Evolutionary conservation across 2,329 filamentous ascomycete genomes (phyloP), one percentile per base, ranked within the genome.

Genomic region (Neurospora sp.): DNA sequence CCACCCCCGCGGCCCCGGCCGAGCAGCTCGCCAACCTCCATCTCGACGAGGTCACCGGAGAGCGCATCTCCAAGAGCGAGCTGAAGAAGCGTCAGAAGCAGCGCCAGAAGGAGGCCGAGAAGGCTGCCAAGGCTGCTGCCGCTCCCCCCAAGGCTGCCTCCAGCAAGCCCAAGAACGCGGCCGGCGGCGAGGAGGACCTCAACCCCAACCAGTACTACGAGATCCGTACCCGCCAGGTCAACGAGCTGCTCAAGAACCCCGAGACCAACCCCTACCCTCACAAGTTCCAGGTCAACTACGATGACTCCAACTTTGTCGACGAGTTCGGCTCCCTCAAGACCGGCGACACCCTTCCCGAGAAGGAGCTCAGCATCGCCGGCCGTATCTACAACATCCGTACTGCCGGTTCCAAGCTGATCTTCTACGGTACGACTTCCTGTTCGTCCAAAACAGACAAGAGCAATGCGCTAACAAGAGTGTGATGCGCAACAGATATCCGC

Each of bases 41-140:
- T 81, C 87, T 96, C 68, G 96, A 99, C 81, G 93, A 96, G 78
- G 93, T 94, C 73, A 98, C 96, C 15, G 96, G 96, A 77, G 96
- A 99, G 71, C 73, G 72, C 81, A 80, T 91, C 72, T 94, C 91
- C 83, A 94, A 94, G 89, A 88, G 89, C 17, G 91, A 94, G 83
- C 85, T 98, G 80, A 99, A 99, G 93, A 95, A 93, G 85, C 90
- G 95, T 78, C 89, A 94, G 84, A 99, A 99, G 92, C 87, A 90
- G 79, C 90, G 95, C 75, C 89, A 95, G 81, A 89, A 88, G 81
- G 93, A 96, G 72, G 91, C 91, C 75, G 92, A 93, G 84, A 97
- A 97, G 90, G 89, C 89, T 76, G 89, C 93, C 83, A 95, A 93
- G 86, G 91, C 89, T 38, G 91, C 92, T 68, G 85, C 71, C 76